phyloP scores from a whole-genome alignment of 2,329 filamentous ascomycete genomes.

The Cryphonectria nitschkei region DNA sequence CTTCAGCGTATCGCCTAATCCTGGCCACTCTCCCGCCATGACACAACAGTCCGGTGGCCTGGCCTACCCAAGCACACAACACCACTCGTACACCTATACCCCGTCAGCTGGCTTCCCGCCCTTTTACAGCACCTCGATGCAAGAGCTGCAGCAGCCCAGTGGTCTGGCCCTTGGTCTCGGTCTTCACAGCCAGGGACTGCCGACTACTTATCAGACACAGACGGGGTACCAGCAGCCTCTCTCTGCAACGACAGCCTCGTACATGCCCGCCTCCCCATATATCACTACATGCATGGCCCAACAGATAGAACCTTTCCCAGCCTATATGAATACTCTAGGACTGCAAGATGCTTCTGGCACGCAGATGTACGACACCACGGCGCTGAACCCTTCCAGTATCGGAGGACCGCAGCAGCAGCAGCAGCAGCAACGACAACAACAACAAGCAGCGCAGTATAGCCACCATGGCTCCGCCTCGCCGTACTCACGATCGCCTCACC shows the following conservation, averaged over 20 bases:
- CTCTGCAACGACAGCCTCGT: slow-evolving; percentile 38
- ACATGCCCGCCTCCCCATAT: slow-evolving; percentile 36
- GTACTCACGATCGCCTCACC: slow-evolving; percentile 47
- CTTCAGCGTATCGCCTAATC: slow-evolving; percentile 30
- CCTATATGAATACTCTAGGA: slow-evolving; percentile 23
- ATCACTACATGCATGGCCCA: slow-evolving; percentile 35
- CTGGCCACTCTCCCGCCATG: slow-evolving; percentile 27
- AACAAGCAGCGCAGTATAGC: slow-evolving; percentile 36
- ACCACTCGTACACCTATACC: slow-evolving; percentile 28
- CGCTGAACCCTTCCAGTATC: slow-evolving; percentile 38
- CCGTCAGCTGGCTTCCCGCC: slow-evolving; percentile 26
- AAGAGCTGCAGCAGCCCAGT: slow-evolving; percentile 24
- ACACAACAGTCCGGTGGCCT: slow-evolving; percentile 23
- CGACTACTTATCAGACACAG: slow-evolving; percentile 25
- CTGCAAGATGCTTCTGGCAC: slow-evolving; percentile 23
- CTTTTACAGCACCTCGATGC: slow-evolving; percentile 23
- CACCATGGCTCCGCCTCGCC: slow-evolving; percentile 49
- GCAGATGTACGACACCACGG: slow-evolving; percentile 39
- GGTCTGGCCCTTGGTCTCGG: slow-evolving; percentile 17
- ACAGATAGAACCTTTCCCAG: slow-evolving; percentile 31
- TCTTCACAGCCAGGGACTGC: slow-evolving; percentile 25
- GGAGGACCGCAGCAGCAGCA: slow-evolving; percentile 33
- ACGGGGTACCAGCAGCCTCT: slow-evolving; percentile 36
- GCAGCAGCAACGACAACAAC: slow-evolving; percentile 24
- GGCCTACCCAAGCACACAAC: slow-evolving; percentile 16